Conservation (phyloP, 441 rosid species). For the Eutrema salsugineum region DNA sequence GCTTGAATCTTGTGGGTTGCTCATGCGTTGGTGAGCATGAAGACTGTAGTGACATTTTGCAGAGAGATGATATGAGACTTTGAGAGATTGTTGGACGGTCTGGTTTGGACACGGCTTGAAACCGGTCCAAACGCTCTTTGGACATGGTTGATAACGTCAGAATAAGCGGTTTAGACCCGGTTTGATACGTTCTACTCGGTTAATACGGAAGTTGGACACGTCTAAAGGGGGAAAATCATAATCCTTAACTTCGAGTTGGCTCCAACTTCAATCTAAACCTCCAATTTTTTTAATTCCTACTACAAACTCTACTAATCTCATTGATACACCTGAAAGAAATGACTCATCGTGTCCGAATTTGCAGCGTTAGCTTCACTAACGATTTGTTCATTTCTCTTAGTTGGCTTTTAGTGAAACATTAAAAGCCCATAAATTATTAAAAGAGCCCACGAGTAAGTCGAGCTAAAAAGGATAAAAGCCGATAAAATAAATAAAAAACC, state of each 20-base stretch:
- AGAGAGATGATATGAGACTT: neutral
- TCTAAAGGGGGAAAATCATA: too few species aligned
- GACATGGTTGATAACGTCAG: neutral
- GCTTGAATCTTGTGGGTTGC: neutral
- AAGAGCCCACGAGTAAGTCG: conserved; percentile 5
- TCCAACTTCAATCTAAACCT: neutral
- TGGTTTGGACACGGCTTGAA: neutral
- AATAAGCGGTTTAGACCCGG: neutral
- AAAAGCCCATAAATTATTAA: neutral
- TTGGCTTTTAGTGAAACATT: neutral
- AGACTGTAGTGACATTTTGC: neutral
- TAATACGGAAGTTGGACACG: neutral
- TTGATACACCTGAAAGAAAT: neutral
- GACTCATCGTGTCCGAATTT: neutral
- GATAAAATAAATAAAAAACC: neutral
- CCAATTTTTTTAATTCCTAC: neutral
- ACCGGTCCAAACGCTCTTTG: neutral
- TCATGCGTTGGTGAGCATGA: neutral
- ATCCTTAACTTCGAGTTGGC: neutral
- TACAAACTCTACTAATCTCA: neutral
- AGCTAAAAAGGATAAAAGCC: neutral
- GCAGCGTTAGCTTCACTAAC: neutral
- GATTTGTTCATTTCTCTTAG: neutral
- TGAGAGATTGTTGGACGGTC: neutral
- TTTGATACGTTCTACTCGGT: neutral